A percentile compares a stretch with the other conserved stretches of the same genome.
Evolutionary conservation across 2,329 filamentous ascomycete species (phyloP).

Genomic region (Fusarium pseudograminearum): DNA sequence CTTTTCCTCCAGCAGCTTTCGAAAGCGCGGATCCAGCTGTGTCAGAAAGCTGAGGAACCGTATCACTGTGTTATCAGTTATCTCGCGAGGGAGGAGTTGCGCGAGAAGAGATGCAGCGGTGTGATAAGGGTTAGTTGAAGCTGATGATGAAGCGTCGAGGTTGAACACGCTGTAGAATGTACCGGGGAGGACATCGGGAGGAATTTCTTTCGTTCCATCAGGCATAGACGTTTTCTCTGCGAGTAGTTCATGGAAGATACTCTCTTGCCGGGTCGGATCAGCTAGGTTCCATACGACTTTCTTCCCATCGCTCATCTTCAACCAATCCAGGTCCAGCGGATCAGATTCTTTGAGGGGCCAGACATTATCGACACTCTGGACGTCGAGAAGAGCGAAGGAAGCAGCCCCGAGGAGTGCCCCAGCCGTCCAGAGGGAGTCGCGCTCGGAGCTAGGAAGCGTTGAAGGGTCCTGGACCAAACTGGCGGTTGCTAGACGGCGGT

Average conservation of each 20-base stretch:
- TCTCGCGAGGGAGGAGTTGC: constrained; percentile 52
- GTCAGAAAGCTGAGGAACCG: constrained; percentile 62
- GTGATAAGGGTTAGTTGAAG: constrained; percentile 51
- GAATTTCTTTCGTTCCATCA: constrained; percentile 25
- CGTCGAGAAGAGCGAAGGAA: constrained; percentile 60
- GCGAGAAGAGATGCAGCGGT: constrained; percentile 53
- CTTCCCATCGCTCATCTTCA: constrained; percentile 68
- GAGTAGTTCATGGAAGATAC: constrained; percentile 57
- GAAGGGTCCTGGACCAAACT: constrained; percentile 42
- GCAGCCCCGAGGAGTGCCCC: constrained; percentile 61
- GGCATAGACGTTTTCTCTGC: constrained; percentile 17
- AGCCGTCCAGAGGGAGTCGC: constrained; percentile 62
- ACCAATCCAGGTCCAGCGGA: constrained; percentile 66
- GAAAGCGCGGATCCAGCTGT: constrained; percentile 59
- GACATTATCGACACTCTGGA: constrained; percentile 56
- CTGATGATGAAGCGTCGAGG: constrained; percentile 35
- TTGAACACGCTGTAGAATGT: constrained; percentile 50
- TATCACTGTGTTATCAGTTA: constrained; percentile 56
- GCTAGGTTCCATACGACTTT: constrained; percentile 64
- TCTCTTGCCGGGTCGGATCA: constrained; percentile 61
- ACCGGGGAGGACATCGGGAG: constrained; percentile 47
- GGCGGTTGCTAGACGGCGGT: constrained; percentile 53
- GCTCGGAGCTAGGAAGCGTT: constrained; percentile 52
- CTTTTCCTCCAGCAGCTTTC: constrained; percentile 59
- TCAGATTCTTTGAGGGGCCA: constrained; percentile 66